phyloP scores from a whole-genome alignment of 306 rosid genomes.

The Vicia faba region DNA sequence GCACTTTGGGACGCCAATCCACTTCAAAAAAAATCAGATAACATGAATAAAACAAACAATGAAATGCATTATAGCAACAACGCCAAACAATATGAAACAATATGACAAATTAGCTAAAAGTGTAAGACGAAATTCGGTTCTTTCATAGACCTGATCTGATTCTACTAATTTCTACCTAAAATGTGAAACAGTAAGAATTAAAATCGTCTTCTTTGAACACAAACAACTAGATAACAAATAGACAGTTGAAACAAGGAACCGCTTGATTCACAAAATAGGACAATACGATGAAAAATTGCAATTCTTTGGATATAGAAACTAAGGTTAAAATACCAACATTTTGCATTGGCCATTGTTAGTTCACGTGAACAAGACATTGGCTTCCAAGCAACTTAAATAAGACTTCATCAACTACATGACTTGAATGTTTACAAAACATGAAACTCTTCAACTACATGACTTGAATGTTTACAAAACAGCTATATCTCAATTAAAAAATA shows the following conservation, averaged over 20 bases:
- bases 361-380: constrained; percentile 3
- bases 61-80: no score
- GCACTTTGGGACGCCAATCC: no score
- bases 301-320: not conserved
- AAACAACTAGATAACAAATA: not conserved
- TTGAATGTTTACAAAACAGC: no score
- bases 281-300: constrained; percentile 8
- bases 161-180: no score
- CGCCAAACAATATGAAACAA: no score
- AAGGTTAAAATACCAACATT: constrained; percentile 5
- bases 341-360: not conserved
- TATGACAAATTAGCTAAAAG: no score
- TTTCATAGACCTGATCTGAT: no score
- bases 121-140: no score
- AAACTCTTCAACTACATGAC: not conserved
- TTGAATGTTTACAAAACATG: constrained; percentile 9
- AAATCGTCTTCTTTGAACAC: not conserved
- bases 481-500: no score
- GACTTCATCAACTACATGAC: constrained; percentile 10
- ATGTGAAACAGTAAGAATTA: not conserved
- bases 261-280: not conserved
- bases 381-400: constrained; percentile 5
- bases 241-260: constrained; percentile 22
- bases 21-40: no score
- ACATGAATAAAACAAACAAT: no score